Conservation (phyloP, 164 flowering plant species). For the Paratinospora sagittata region DNA sequence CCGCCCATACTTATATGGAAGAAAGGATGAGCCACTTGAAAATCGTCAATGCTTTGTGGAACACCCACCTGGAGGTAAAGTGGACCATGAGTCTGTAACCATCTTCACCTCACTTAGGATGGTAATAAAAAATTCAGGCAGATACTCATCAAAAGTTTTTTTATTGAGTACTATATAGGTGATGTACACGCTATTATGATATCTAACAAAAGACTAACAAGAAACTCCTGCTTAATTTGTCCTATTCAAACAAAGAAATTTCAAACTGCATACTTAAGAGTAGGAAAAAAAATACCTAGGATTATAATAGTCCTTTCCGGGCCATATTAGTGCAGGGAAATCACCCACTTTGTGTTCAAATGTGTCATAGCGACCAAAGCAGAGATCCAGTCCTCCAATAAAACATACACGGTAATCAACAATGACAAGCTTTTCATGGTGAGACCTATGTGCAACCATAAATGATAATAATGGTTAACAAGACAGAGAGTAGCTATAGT, state of each 20-base stretch:
- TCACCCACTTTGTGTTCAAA: constrained; percentile 79
- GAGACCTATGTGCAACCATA: constrained; percentile 64
- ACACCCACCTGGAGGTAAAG: background rate
- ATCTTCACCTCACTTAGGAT: background rate
- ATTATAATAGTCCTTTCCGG: constrained; percentile 97
- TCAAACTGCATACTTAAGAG: background rate
- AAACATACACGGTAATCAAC: constrained; percentile 87
- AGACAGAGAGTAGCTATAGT: constrained; percentile 4
- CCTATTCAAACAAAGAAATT: constrained; percentile 5
- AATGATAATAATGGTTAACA: constrained; percentile 4
- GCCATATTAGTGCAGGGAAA: constrained; percentile 71
- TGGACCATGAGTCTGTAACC: background rate
- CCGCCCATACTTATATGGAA: background rate
- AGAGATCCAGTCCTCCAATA: constrained; percentile 94
- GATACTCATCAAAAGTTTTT: background rate
- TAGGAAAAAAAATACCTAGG: constrained; percentile 54
- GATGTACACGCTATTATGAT: background rate
- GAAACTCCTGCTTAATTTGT: background rate
- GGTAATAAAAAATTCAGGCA: background rate
- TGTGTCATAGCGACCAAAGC: constrained; percentile 97
- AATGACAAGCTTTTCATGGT: constrained; percentile 97
- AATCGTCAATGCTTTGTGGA: background rate
- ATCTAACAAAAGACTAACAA: background rate
- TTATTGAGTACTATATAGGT: background rate
- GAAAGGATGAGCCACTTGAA: background rate